A percentile compares a stretch with the other conserved stretches of the same genome.
These are phyloP conservation scores for Mortierella sp. DNA, from an alignment of 371 early-diverging fungal genomes.

Conservation along the genomic window DNA sequence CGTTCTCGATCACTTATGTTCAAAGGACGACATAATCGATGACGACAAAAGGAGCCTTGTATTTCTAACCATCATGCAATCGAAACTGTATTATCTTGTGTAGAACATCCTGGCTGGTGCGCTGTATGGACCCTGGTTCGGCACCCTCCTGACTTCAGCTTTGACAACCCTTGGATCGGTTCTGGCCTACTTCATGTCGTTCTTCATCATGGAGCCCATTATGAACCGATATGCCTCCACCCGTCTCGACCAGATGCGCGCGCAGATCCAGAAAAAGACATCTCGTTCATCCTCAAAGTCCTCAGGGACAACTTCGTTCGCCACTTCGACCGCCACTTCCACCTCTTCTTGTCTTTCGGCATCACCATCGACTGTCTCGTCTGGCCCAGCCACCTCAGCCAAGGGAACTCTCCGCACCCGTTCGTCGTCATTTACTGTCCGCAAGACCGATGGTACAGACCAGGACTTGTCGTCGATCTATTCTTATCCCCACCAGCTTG, in stretches of 20 bases:
- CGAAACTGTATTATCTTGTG: not conserved
- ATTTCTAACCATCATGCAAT: not conserved
- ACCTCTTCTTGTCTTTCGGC: not conserved
- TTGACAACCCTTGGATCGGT: conserved; percentile 57
- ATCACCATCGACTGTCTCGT: not conserved
- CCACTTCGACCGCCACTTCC: conserved; percentile 25
- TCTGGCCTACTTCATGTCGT: conserved; percentile 57
- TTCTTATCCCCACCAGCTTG: conserved; percentile 10
- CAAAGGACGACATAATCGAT: not conserved
- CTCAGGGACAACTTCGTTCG: conserved; percentile 8
- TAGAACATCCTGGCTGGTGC: conserved; percentile 60
- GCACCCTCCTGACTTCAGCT: conserved; percentile 53
- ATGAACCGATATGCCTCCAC: conserved; percentile 54
- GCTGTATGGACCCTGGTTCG: conserved; percentile 58
- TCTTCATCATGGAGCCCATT: conserved; percentile 58
- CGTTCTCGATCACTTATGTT: not conserved
- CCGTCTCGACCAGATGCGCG: conserved; percentile 54
- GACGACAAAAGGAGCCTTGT: not conserved
- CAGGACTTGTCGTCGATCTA: conserved; percentile 16
- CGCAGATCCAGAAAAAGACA: conserved; percentile 50
- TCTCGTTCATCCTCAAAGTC: conserved; percentile 21
- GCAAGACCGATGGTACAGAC: conserved; percentile 23
- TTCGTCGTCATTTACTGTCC: conserved; percentile 38
- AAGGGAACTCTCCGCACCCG: conserved; percentile 41
- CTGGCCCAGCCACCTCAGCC: not conserved